Conservation (phyloP, 2,329 filamentous ascomycete genomes). For the Trichophyton equinum region DNA sequence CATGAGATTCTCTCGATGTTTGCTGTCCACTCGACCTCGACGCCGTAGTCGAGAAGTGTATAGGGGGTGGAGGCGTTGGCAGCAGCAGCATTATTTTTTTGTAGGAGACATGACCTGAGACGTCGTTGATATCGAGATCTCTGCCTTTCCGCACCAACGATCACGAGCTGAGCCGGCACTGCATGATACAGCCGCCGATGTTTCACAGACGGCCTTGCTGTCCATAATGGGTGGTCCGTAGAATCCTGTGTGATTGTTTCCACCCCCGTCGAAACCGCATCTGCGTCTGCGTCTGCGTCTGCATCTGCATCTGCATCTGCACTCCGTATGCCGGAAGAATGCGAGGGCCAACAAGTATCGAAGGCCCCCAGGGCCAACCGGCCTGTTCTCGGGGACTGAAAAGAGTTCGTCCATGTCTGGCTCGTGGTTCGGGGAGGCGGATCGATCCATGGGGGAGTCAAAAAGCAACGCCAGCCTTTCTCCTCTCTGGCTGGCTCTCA, state of each 20-base stretch:
- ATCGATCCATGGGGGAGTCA: background rate
- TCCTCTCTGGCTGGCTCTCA: background rate
- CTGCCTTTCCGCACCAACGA: background rate
- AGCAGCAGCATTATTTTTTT: background rate
- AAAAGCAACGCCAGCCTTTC: no score
- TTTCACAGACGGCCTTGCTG: background rate
- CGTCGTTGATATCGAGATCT: background rate
- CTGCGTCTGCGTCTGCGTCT: background rate
- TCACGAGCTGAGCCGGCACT: background rate
- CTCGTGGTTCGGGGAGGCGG: background rate
- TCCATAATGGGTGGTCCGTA: background rate
- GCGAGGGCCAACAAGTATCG: background rate
- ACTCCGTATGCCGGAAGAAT: background rate
- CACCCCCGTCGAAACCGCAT: background rate
- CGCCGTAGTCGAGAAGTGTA: background rate
- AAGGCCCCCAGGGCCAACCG: no score
- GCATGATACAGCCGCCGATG: background rate
- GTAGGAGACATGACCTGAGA: background rate
- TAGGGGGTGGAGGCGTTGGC: no score
- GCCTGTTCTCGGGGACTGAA: background rate
- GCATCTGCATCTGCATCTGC: background rate
- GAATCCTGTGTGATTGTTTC: background rate
- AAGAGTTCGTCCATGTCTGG: background rate
- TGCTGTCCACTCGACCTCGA: background rate
- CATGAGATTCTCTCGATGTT: background rate